Evolutionary conservation across 345 rosid species (phyloP).

Genomic region (Camelina neglecta): DNA sequence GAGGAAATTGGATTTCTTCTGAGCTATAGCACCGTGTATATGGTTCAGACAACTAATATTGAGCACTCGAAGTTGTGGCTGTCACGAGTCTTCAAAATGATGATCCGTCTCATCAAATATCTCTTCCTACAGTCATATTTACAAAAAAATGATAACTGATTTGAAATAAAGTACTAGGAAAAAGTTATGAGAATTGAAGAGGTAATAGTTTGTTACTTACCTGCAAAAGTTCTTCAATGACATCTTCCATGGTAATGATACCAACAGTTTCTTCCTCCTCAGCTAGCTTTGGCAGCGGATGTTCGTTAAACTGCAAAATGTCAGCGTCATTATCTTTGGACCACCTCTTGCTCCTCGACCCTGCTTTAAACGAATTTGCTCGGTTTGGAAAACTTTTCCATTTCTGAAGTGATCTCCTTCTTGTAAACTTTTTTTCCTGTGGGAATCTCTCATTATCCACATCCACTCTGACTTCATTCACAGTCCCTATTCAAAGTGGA

Average conservation of each 20-base stretch:
- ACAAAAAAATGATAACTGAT: background rate
- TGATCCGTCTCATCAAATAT: constrained; percentile 93
- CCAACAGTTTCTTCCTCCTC: constrained; percentile 92
- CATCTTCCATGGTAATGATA: constrained; percentile 93
- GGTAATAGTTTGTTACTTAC: constrained; percentile 35
- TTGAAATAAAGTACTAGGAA: background rate
- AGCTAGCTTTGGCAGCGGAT: constrained; percentile 56
- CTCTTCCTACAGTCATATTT: constrained; percentile 65
- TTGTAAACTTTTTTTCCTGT: constrained; percentile 51
- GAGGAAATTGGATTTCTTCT: background rate
- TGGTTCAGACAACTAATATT: background rate
- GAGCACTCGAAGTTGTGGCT: background rate
- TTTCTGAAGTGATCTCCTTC: constrained; percentile 64
- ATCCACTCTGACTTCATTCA: constrained; percentile 61
- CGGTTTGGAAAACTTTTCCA: constrained; percentile 78
- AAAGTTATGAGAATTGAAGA: background rate
- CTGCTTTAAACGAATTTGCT: constrained; percentile 41
- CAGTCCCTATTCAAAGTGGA: constrained; percentile 40
- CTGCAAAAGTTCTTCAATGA: constrained; percentile 93
- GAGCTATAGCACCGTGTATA: background rate
- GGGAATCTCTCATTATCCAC: constrained; percentile 52
- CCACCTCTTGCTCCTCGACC: constrained; percentile 76
- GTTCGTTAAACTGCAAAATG: constrained; percentile 61
- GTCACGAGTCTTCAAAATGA: constrained; percentile 64
- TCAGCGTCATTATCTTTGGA: constrained; percentile 63